Evolutionary conservation across 2,329 filamentous ascomycete genomes (phyloP).

Genomic region (Neurospora sp.): DNA sequence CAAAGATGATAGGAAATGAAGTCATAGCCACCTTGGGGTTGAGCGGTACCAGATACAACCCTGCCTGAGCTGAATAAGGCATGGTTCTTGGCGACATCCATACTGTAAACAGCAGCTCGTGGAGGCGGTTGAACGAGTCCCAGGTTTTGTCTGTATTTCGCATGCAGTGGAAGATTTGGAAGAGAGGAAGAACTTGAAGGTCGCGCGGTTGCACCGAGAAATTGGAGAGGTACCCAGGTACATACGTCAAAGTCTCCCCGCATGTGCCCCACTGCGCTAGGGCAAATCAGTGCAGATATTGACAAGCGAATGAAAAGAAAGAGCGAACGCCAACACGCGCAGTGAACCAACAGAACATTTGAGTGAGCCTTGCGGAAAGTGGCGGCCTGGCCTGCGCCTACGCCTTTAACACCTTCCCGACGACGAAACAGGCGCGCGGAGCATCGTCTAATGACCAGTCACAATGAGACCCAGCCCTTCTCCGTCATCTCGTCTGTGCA

Average conservation of each 20-base stretch:
- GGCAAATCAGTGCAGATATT: not conserved
- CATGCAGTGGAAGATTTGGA: not conserved
- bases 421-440: conserved; percentile 7
- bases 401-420: not conserved
- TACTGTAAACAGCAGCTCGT: not conserved
- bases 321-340: not conserved
- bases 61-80: not conserved
- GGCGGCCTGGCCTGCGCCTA: conserved; percentile 14
- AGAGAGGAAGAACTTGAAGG: not conserved
- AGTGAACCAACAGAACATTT: not conserved
- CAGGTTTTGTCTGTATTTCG: not conserved
- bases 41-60: not conserved
- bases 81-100: not conserved
- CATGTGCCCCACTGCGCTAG: not conserved
- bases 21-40: not conserved
- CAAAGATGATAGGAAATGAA: not conserved
- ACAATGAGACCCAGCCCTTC: not conserved
- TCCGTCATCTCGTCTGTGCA: not conserved
- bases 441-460: conserved; percentile 7
- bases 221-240: not conserved
- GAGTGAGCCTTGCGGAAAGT: conserved; percentile 11
- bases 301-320: not conserved
- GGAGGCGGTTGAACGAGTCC: not conserved
- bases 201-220: not conserved
- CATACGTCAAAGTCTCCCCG: not conserved